Evolutionary conservation across 2,329 filamentous ascomycete species (phyloP), one percentile per base, ranked within the genome.

Genomic region (Diaporthe ilicicola): DNA sequence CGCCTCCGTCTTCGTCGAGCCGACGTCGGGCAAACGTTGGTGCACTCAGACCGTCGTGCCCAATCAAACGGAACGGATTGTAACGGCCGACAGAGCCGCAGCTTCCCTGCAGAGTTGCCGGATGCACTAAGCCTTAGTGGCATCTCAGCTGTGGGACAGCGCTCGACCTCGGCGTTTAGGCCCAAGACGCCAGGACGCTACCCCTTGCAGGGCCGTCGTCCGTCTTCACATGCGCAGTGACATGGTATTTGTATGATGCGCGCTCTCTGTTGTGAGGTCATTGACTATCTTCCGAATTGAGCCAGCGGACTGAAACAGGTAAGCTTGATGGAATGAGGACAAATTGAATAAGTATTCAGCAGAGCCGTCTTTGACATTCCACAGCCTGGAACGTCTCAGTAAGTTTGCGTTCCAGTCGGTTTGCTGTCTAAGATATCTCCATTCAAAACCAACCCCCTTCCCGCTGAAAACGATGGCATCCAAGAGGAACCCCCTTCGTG

Each of bases 401-500:
- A 50, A 50, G 59, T 50, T 48, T 50, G 22, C 29, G 46, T 29
- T 29, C n/a, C 48, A 51, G 15, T 27, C 39, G 8, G 29, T 24
- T 9, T 42, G 15, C 53, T 12, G 44, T 34, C 48, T 54, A 39
- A 48, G 15, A 15, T 34, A 19, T 44, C 19, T 2, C 22, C 54
- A 51, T 51, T 17, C 56, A n/a, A 6, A 24, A 17, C 53, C 39
- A 22, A 24, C n/a, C 12, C 24, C n/a, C 12, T 17, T 24, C 24
- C 37, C 29, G 27, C 19, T 34, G 29, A 29, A 22, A 9, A 44
- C 13, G 22, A 70, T 72, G 68, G 27, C 65, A 59, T 44, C 71
- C 24, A 72, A 65, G 48, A 66, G 56, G 27, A 72, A 70, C 51
- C 68, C 71, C 19, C 61, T 72, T 17, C 67, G 68, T 29, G 54